phyloP scores from a whole-genome alignment of 176 grass and related monocot species.

The Carex myosuroides region DNA sequence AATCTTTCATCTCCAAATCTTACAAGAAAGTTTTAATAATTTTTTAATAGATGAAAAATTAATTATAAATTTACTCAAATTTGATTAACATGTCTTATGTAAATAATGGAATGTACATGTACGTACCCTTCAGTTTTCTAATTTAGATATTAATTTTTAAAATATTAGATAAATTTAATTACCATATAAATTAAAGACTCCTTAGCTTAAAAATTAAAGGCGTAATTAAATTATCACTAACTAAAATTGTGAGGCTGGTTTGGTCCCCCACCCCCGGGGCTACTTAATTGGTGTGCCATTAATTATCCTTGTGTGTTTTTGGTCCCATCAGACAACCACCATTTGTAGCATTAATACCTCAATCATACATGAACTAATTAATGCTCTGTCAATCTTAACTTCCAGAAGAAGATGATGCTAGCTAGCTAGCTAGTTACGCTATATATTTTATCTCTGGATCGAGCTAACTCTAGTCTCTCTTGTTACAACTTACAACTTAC shows the following conservation, averaged over 20 bases:
- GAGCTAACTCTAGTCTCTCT: not conserved
- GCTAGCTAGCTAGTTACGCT: not conserved
- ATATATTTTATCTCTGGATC: not conserved
- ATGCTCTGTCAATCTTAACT: not conserved
- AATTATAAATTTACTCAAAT: too few relatives aligned
- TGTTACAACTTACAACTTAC: too few relatives aligned
- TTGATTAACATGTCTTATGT: too few relatives aligned
- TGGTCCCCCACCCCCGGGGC: not conserved
- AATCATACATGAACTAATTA: constrained; percentile 18
- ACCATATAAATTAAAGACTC: not conserved
- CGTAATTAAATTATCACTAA: not conserved
- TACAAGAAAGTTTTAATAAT: too few relatives aligned
- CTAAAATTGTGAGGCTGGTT: not conserved
- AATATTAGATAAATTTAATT: not conserved
- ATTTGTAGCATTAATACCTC: constrained; percentile 51
- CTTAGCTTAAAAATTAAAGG: not conserved
- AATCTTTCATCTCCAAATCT: not conserved
- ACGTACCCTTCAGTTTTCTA: not conserved
- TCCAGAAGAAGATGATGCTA: not conserved
- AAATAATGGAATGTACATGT: too few relatives aligned
- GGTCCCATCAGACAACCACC: constrained; percentile 48
- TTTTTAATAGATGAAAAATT: too few relatives aligned
- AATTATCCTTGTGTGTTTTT: constrained; percentile 28
- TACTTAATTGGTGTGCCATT: constrained; percentile 24
- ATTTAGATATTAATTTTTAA: not conserved